Conservation (phyloP, 2,329 filamentous ascomycete species). For the Niveomyces coronatus region DNA sequence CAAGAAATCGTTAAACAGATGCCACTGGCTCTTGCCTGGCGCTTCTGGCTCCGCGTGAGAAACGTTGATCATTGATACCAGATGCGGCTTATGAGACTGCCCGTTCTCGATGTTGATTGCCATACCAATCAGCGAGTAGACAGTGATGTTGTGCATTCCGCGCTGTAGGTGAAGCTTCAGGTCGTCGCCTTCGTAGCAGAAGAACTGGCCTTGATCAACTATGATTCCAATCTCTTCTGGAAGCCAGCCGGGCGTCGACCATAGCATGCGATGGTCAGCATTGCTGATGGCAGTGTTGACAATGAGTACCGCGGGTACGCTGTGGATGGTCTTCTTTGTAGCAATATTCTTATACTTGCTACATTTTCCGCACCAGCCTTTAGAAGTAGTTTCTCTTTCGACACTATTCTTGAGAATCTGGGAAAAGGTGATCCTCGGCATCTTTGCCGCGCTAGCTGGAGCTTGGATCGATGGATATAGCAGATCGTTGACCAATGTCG, state of each 20-base stretch:
- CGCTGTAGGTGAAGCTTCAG: conserved; percentile 69
- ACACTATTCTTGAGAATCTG: conserved; percentile 88
- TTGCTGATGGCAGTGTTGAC: conserved; percentile 71
- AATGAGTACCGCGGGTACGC: conserved; percentile 75
- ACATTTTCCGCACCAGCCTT: conserved; percentile 90
- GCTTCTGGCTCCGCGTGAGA: conserved; percentile 52
- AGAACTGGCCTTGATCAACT: conserved; percentile 82
- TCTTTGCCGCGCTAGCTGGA: conserved; percentile 37
- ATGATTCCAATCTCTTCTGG: conserved; percentile 92
- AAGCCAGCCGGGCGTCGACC: conserved; percentile 83
- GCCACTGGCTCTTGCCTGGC: conserved; percentile 65
- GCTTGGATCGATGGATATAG: conserved; percentile 57
- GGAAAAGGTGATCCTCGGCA: conserved; percentile 61
- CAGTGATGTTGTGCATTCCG: conserved; percentile 68
- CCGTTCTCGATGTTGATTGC: conserved; percentile 83
- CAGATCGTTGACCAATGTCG: conserved; percentile 75
- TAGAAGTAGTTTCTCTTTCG: conserved; percentile 76
- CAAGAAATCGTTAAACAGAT: conserved; percentile 94
- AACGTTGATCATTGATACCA: conserved; percentile 84
- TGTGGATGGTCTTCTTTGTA: conserved; percentile 74
- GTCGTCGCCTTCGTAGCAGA: conserved; percentile 90
- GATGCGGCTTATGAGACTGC: conserved; percentile 76
- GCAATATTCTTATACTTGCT: conserved; percentile 81
- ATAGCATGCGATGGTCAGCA: conserved; percentile 66
- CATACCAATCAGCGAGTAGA: conserved; percentile 86